Conservation (phyloP, 192 early-diverging fungal genomes). For the Coemansia sp. region DNA sequence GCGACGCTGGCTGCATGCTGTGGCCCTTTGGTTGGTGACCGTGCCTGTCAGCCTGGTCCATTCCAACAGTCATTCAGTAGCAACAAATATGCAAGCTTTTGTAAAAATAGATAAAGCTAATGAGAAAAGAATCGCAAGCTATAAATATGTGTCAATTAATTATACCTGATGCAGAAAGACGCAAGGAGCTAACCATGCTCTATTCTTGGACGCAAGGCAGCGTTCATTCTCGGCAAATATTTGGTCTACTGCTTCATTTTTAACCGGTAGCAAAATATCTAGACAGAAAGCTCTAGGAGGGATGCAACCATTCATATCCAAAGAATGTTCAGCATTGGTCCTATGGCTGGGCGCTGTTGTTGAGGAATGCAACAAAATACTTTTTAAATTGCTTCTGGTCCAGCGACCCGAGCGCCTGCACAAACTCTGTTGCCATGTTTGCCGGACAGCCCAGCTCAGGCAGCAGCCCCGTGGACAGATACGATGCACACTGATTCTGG, state of each 20-base stretch:
- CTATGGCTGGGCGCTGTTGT: constrained; percentile 11
- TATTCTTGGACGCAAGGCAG: background rate
- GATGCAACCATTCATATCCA: too few relatives aligned
- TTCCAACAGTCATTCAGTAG: constrained; percentile 27
- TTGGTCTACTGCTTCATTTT: too few relatives aligned
- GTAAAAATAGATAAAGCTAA: background rate
- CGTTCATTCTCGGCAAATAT: background rate
- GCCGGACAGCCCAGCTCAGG: constrained; percentile 58
- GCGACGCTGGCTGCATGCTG: constrained; percentile 16
- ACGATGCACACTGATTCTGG: constrained; percentile 43
- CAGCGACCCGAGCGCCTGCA: constrained; percentile 67
- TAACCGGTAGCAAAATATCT: too few relatives aligned
- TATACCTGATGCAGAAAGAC: too few relatives aligned
- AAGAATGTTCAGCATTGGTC: background rate
- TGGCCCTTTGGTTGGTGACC: constrained; percentile 36
- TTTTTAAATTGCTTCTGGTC: constrained; percentile 68
- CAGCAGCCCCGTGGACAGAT: constrained; percentile 34
- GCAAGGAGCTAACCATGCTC: background rate
- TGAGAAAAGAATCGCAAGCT: background rate
- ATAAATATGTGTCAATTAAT: background rate
- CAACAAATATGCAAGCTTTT: background rate
- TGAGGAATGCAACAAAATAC: constrained; percentile 56
- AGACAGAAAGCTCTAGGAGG: too few relatives aligned
- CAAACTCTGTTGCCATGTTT: constrained; percentile 65
- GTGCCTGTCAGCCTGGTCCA: constrained; percentile 11